Conservation (phyloP, 495 filamentous ascomycete genomes). For the Daldinia decipiens region DNA sequence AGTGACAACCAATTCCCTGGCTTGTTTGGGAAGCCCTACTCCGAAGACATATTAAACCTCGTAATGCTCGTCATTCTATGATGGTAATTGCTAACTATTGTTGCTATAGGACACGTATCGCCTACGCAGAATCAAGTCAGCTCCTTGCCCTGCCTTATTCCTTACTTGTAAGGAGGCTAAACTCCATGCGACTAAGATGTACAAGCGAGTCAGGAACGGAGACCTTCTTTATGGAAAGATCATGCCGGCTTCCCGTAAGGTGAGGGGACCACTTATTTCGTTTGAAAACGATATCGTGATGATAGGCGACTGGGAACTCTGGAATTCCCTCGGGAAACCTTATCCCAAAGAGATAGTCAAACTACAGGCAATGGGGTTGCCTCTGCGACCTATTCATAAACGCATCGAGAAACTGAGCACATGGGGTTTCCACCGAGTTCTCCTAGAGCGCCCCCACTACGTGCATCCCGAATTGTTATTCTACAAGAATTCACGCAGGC, state of each 20-base stretch:
- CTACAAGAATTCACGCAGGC: slow-evolving; percentile 16
- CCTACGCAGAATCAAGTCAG: neutral
- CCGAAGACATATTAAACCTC: neutral
- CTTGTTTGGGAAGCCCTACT: neutral
- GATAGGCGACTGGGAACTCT: neutral
- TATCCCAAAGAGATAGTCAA: neutral
- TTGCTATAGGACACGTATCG: neutral
- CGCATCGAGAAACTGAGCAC: neutral
- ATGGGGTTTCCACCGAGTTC: neutral
- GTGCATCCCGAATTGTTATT: slow-evolving; percentile 1
- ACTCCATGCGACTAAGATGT: neutral
- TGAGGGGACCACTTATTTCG: slow-evolving; percentile 6
- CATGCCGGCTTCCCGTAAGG: neutral
- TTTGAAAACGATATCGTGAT: slow-evolving; percentile 8
- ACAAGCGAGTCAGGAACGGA: neutral
- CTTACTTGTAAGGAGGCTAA: slow-evolving; percentile 15
- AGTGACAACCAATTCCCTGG: neutral
- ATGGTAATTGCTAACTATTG: neutral
- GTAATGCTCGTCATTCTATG: neutral
- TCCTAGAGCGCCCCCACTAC: neutral
- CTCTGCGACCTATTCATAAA: neutral
- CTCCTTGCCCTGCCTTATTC: slow-evolving; percentile 15
- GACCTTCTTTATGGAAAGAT: neutral
- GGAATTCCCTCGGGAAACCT: neutral
- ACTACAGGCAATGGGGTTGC: neutral